Evolutionary conservation across 306 rosid species (phyloP), one percentile per base, ranked within the genome.

Genomic region (Fragaria nilgerrensis): DNA sequence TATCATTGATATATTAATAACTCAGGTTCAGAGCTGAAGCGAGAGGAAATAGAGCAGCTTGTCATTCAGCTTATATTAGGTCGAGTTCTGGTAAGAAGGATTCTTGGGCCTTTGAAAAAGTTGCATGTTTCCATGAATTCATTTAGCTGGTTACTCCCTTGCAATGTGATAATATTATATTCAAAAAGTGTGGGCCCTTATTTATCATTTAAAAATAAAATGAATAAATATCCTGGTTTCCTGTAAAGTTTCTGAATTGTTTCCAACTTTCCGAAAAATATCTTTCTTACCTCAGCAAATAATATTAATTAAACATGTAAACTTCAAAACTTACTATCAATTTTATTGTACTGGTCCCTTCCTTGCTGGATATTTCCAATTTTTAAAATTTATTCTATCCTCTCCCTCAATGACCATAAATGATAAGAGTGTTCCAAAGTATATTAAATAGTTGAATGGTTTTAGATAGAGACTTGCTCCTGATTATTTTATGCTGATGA

Each of bases 31-130:
- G 88, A 86, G 17, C 82, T 94, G 73, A 90, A 91, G 85, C 88
- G 82, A 80, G 98, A 94, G 84, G 94, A 92, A 79, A 85, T 77
- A 78, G 97, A 94, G 85, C 92, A 92, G 71, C 96, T 94, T 82
- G 88, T 90, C 87, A 75, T 92, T 78, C 87, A 87, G 81, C 96
- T 94, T 80, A 77, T 92, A 77, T 77, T 94, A 83, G 91, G 82
- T 47, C 90, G 89, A 32, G 82, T 82, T 77, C 81, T 94, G 97
- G 98, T 92, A 85, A 72, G 87, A 68, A 70, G 37, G 16, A 72
- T 74, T 27, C 70, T 78, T 58, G 41, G 74, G 52, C 58, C 66
- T 75, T 67, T 23, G 29, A 43, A 70, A 70, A 74, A 75, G 61
- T 43, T 72, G 79, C 47, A 58, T 76, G 27, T 39, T 68, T 47